phyloP scores from a whole-genome alignment of 73 alveolate genomes.

The Paramecium bursaria region DNA sequence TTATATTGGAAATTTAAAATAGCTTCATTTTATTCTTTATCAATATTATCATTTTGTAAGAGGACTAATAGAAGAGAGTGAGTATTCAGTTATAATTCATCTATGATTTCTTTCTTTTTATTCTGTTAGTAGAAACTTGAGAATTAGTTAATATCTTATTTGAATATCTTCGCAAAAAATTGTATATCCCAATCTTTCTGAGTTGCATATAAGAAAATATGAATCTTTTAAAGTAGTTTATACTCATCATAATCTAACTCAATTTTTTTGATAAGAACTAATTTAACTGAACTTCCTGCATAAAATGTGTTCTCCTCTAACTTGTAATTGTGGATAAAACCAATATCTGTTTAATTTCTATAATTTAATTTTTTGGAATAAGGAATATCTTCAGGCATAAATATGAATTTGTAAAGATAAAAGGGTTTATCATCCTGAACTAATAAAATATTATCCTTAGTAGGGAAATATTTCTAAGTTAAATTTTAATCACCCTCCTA shows the following conservation, averaged over 20 bases:
- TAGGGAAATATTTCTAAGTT: slow-evolving; percentile 20
- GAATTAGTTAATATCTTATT: background rate
- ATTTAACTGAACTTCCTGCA: slow-evolving; percentile 16
- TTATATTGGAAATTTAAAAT: slow-evolving; percentile 7
- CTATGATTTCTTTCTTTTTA: background rate
- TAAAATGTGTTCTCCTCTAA: background rate
- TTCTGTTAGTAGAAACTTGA: background rate
- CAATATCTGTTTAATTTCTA: background rate
- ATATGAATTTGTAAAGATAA: slow-evolving; percentile 25
- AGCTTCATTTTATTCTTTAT: background rate
- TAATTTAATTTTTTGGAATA: background rate
- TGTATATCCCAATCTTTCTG: slow-evolving; percentile 35
- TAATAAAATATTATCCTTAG: background rate
- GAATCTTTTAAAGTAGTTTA: background rate
- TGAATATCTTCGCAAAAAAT: background rate
- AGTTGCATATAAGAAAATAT: slow-evolving; percentile 32
- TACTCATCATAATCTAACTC: background rate
- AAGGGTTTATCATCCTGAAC: background rate
- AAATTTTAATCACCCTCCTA: background rate
- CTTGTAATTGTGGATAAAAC: slow-evolving; percentile 3
- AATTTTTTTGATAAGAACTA: slow-evolving; percentile 3
- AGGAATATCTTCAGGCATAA: slow-evolving; percentile 11
- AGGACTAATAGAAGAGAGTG: background rate
- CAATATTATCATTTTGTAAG: background rate
- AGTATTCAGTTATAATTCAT: background rate